These are phyloP conservation scores for Dichomitus squalens DNA, from an alignment of 1,284 basidiomycete genomes.

Conservation along the genomic window DNA sequence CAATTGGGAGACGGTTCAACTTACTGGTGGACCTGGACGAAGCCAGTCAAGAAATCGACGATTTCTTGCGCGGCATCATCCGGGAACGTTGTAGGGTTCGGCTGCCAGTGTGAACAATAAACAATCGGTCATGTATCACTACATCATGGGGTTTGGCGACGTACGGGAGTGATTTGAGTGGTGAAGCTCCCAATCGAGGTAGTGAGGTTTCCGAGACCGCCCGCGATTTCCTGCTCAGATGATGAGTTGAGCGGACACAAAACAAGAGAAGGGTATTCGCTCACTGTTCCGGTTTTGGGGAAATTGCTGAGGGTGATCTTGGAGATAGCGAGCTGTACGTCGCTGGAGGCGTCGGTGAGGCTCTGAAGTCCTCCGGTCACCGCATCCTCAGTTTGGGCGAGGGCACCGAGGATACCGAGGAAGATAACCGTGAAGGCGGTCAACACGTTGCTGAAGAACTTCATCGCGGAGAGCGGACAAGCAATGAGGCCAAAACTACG, in stretches of 20 bases:
- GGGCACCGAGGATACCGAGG: background rate
- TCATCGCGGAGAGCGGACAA: background rate
- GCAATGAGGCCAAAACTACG: background rate
- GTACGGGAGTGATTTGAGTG: background rate
- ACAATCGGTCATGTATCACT: too few relatives aligned
- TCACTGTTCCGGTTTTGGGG: background rate
- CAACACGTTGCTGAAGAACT: constrained; percentile 3
- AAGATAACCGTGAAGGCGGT: background rate
- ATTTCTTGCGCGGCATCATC: background rate
- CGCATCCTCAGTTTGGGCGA: background rate
- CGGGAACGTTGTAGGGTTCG: background rate
- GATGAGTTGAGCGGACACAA: background rate
- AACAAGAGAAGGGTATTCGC: background rate
- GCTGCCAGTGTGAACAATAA: background rate
- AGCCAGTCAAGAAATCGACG: background rate
- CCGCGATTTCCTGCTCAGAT: background rate
- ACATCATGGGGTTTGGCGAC: background rate
- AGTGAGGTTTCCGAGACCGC: background rate
- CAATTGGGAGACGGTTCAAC: background rate
- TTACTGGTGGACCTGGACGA: background rate
- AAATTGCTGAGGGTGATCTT: background rate
- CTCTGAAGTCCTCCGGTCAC: constrained; percentile 1
- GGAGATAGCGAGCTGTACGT: background rate
- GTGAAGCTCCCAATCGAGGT: background rate
- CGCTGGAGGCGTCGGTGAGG: background rate